These are phyloP conservation scores for Solanum sitiens DNA, from an alignment of 257 asterid species.

Conservation along the genomic window DNA sequence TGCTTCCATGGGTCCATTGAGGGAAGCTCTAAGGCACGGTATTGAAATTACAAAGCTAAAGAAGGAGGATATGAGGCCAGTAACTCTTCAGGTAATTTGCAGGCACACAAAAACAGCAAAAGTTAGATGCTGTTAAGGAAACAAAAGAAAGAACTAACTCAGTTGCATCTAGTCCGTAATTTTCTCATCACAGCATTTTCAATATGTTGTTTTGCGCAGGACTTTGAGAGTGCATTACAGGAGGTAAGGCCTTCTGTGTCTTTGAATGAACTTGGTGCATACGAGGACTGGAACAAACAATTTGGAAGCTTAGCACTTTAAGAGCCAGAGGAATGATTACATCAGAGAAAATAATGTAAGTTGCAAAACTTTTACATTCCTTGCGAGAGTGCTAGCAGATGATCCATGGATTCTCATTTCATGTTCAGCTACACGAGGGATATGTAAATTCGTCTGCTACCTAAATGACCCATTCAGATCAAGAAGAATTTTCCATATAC, in stretches of 20 bases:
- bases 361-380: background rate
- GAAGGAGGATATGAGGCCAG: conserved; percentile 89
- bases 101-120: background rate
- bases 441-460: background rate
- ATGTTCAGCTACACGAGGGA: background rate
- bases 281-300: conserved; percentile 85
- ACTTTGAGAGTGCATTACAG: conserved; percentile 75
- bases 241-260: conserved; percentile 98
- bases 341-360: background rate
- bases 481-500: background rate
- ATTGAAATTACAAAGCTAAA: conserved; percentile 68
- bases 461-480: background rate
- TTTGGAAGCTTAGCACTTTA: conserved; percentile 87
- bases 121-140: background rate
- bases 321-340: background rate
- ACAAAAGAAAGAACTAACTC: background rate
- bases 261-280: conserved; percentile 62
- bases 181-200: background rate
- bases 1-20: conserved; percentile 97
- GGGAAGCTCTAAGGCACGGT: conserved; percentile 84
- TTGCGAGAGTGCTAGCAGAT: background rate
- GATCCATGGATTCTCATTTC: background rate
- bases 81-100: conserved; percentile 56
- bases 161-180: background rate
- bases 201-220: conserved; percentile 26